phyloP scores from a whole-genome alignment of 257 asterid genomes.

The Nemophila menziesii region DNA sequence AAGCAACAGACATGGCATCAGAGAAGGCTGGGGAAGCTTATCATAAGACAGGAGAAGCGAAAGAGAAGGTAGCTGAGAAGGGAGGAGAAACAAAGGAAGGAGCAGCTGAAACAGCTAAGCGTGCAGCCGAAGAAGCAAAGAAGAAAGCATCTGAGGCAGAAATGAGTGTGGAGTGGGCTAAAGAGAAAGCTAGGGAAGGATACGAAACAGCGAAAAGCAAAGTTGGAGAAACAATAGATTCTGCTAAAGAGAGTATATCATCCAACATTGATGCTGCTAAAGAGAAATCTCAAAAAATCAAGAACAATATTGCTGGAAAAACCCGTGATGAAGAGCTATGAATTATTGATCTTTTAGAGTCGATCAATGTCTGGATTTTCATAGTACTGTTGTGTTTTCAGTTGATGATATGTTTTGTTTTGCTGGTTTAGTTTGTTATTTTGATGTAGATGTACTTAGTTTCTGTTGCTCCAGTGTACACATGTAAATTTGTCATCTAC shows the following conservation, averaged over 20 bases:
- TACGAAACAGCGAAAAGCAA: slow-evolving; percentile 20
- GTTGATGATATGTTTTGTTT: too few species aligned
- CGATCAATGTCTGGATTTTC: too few species aligned
- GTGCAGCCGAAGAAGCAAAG: slow-evolving; percentile 15
- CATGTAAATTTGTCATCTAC: too few species aligned
- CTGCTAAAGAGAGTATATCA: slow-evolving; percentile 18
- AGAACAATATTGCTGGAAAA: slow-evolving; percentile 13
- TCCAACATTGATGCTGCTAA: slow-evolving; percentile 18
- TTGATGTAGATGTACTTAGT: too few species aligned
- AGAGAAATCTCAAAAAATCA: slow-evolving; percentile 18
- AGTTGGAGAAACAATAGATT: slow-evolving; percentile 20
- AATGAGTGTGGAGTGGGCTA: slow-evolving; percentile 17
- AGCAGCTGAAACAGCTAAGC: not conserved
- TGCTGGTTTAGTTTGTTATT: too few species aligned
- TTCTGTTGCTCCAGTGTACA: too few species aligned
- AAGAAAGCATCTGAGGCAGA: slow-evolving; percentile 13
- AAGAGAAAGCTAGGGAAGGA: slow-evolving; percentile 26
- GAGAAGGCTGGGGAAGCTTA: slow-evolving; percentile 14
- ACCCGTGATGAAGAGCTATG: slow-evolving; percentile 27
- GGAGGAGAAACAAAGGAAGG: slow-evolving; percentile 2
- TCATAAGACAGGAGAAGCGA: slow-evolving; percentile 6
- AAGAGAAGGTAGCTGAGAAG: slow-evolving; percentile 6
- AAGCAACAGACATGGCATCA: slow-evolving; percentile 1
- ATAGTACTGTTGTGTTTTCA: too few species aligned
- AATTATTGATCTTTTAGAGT: too few species aligned